Conservation (phyloP, 2,329 filamentous ascomycete genomes). For the Clarireedia homoeocarpa region DNA sequence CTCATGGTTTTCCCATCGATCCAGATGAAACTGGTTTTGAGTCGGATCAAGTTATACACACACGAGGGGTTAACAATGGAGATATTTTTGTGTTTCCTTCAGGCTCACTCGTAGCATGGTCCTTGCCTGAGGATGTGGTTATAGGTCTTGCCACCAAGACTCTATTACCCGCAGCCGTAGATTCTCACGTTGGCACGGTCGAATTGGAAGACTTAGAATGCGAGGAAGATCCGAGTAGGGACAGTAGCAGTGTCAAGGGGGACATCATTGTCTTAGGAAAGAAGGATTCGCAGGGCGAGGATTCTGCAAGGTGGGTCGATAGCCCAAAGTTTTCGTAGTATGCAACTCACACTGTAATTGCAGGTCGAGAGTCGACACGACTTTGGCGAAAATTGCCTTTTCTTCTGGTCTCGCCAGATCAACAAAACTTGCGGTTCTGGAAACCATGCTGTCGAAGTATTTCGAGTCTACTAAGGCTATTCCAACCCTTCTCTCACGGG, state of each 20-base stretch:
- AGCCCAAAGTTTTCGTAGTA: neutral
- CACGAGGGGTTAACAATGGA: slow-evolving; percentile 54
- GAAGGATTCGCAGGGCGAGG: slow-evolving; percentile 43
- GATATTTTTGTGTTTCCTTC: slow-evolving; percentile 96
- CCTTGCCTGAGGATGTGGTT: slow-evolving; percentile 68
- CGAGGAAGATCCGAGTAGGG: slow-evolving; percentile 62
- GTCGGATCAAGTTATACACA: slow-evolving; percentile 54
- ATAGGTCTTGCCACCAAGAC: slow-evolving; percentile 61
- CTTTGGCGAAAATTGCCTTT: slow-evolving; percentile 91
- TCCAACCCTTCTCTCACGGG: slow-evolving; percentile 66
- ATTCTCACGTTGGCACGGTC: slow-evolving; percentile 60
- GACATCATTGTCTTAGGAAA: slow-evolving; percentile 88
- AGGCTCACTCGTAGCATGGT: slow-evolving; percentile 89
- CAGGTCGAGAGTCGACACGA: slow-evolving; percentile 41
- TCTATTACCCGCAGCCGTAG: slow-evolving; percentile 67
- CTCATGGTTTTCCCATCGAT: slow-evolving; percentile 54
- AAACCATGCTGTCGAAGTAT: slow-evolving; percentile 73
- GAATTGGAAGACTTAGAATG: slow-evolving; percentile 92
- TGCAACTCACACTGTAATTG: slow-evolving; percentile 5
- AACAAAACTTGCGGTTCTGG: slow-evolving; percentile 88
- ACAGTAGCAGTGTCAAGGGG: slow-evolving; percentile 71
- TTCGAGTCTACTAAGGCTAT: slow-evolving; percentile 81
- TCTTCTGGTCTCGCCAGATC: slow-evolving; percentile 87
- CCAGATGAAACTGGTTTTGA: slow-evolving; percentile 55
- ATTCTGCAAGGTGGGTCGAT: slow-evolving; percentile 22